A percentile compares a stretch with the other conserved stretches of the same genome.
Evolutionary conservation across 306 rosid genomes (phyloP).

Genomic region (Crotalaria pallida): DNA sequence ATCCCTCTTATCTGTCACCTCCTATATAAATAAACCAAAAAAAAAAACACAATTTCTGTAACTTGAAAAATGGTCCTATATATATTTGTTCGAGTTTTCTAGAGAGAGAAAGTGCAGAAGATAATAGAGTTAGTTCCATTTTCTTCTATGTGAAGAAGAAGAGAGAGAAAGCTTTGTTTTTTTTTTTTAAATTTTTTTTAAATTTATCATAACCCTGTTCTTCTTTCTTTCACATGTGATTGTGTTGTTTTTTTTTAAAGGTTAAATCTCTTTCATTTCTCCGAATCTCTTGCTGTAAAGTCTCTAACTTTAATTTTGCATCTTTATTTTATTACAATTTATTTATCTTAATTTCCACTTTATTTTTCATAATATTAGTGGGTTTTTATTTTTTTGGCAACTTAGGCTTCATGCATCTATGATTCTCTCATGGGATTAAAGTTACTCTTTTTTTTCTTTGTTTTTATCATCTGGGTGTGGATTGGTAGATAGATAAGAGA

Average conservation of each 20-base stretch:
- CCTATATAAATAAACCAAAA: conserved; percentile 38
- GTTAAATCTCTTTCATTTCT: conserved; percentile 43
- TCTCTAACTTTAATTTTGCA: conserved; percentile 27
- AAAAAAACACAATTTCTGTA: conserved; percentile 48
- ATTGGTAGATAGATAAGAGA: not conserved
- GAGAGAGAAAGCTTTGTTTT: conserved; percentile 30
- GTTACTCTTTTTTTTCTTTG: conserved; percentile 34
- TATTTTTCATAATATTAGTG: not conserved
- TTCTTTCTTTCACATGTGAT: conserved; percentile 18
- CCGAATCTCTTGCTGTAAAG: conserved; percentile 50
- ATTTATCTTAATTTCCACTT: conserved; percentile 15
- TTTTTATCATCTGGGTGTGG: conserved; percentile 32
- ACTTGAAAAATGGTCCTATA: conserved; percentile 44
- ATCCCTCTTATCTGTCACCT: conserved; percentile 46
- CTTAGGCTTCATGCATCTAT: conserved; percentile 61
- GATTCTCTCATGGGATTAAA: conserved; percentile 57
- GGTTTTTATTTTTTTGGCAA: conserved; percentile 10
- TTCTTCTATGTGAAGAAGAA: conserved; percentile 10
- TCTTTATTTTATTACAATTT: not conserved
- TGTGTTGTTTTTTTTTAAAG: conserved; percentile 50
- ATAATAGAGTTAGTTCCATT: conserved; percentile 25
- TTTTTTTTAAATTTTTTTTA: conserved; percentile 30
- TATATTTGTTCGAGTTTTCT: conserved; percentile 28
- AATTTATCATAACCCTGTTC: conserved; percentile 7
- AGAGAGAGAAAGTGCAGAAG: conserved; percentile 41